Evolutionary conservation across 495 filamentous ascomycete species (phyloP), one percentile per base, ranked within the genome.

Genomic region (Tuber microsphaerosporum): DNA sequence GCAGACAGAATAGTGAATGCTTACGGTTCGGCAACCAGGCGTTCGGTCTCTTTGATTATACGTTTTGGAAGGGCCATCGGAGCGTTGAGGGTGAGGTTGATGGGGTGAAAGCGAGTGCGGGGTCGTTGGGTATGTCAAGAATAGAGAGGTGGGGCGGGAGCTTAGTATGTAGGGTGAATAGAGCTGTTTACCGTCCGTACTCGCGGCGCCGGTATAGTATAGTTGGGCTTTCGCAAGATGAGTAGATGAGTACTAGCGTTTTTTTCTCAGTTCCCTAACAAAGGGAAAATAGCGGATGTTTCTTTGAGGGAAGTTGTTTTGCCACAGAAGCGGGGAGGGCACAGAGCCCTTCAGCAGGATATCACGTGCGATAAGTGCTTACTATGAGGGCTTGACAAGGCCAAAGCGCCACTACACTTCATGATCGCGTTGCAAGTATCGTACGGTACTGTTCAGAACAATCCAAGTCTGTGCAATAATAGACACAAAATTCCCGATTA

Each of bases 11-110:
- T 17, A 41, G 45, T 34, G 73, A 73, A 74, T 44, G 83, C 93
- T 84, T 89, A 97, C 94, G 95, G 94, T 83, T 99, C 95, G 73
- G 92, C 92, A 89, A 97, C 93, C 72, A 99, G 89, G 78, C 95
- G 91, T 86, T 99, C 94, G 7, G 95, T 99, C 88, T 99, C 95
- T 85, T 99, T 99, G 76, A 98, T 88, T 77, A 99, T 99, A 79
- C 95, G 87, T 87, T 99, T 99, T 4, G 95, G 94, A 74, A 97
- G 88, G 51, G 81, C 75, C 81, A 82, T 83, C 68, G 75, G 72
- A 43, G 79, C 73, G 79, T 75, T 76, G 72, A 71, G 71, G 70
- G 39, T 75, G 72, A 71, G 77, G 69, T 73, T 37, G 71, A 74
- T 39, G 76, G 74, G 72, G 71, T 73, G 74, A 45, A 79, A 68